Conservation (phyloP, 257 asterid genomes). For the Rauvolfia tetraphylla region DNA sequence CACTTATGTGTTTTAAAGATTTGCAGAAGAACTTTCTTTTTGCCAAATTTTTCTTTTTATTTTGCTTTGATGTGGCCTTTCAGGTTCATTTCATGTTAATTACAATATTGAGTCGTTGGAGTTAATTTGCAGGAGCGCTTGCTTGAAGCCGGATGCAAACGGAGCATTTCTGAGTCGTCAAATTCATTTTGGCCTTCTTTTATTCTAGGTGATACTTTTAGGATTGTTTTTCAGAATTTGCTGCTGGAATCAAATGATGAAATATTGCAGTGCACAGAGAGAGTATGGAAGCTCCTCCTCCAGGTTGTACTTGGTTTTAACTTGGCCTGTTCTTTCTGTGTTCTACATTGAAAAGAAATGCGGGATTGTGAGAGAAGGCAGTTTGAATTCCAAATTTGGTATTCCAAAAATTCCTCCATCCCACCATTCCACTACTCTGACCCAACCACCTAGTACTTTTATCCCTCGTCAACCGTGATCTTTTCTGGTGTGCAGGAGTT, state of each 20-base stretch:
- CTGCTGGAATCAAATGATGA: slow-evolving; percentile 94
- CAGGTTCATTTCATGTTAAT: not conserved
- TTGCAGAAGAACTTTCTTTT: not conserved
- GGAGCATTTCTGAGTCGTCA: slow-evolving; percentile 56
- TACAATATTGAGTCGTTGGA: slow-evolving; percentile 6
- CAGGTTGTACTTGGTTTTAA: slow-evolving; percentile 39
- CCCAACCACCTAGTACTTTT: not conserved
- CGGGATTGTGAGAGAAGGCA: not conserved
- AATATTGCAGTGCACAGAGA: slow-evolving; percentile 76
- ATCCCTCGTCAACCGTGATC: not conserved
- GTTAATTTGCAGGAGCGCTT: slow-evolving; percentile 76
- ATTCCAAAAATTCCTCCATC: not conserved
- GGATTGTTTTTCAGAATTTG: slow-evolving; percentile 97
- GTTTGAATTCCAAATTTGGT: not conserved
- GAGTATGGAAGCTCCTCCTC: slow-evolving; percentile 91
- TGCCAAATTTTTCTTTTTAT: not conserved
- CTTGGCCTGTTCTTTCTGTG: slow-evolving; percentile 4
- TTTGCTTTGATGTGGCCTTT: slow-evolving; percentile 10
- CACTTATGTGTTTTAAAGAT: not conserved
- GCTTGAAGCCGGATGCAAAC: slow-evolving; percentile 88
- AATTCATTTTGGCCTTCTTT: slow-evolving; percentile 94
- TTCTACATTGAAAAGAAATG: not conserved
- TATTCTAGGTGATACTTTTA: slow-evolving; percentile 89
- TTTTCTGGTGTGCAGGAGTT: not conserved
- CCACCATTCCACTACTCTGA: not conserved